Evolutionary conservation across 441 rosid genomes (phyloP).

Genomic region (Mallotus repandus): DNA sequence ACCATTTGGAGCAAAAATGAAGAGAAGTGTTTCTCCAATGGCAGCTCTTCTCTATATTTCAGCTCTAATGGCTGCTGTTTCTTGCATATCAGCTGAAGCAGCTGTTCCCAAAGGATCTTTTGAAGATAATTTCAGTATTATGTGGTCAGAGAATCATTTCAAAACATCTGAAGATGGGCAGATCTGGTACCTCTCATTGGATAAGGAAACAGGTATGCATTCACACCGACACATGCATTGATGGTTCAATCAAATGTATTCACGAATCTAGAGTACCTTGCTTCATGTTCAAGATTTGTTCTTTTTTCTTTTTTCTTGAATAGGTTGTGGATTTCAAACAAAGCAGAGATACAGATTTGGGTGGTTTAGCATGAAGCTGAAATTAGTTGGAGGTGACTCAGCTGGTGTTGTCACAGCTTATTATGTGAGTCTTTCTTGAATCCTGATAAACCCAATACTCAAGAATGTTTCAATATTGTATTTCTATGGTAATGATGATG

Average conservation of each 20-base stretch:
- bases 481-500: not conserved
- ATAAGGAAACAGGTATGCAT: constrained; percentile 78
- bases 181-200: constrained; percentile 94
- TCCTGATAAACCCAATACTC: not conserved
- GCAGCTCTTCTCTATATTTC: constrained; percentile 40
- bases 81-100: constrained; percentile 27
- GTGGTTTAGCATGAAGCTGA: constrained; percentile 96
- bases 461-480: not conserved
- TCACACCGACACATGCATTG: not conserved
- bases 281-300: constrained; percentile 5
- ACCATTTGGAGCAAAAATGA: constrained; percentile 34
- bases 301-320: not conserved
- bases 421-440: constrained; percentile 45
- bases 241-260: not conserved
- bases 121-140: constrained; percentile 80
- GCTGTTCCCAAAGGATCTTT: constrained; percentile 56
- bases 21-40: constrained; percentile 40
- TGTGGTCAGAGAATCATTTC: constrained; percentile 96
- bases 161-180: constrained; percentile 91
- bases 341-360: constrained; percentile 90
- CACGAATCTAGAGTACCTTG: not conserved
- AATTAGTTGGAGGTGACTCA: constrained; percentile 89
- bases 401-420: constrained; percentile 97
- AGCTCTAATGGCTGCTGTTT: constrained; percentile 40
- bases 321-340: constrained; percentile 94